These are phyloP conservation scores for Porpolomopsis calyptriformis DNA, from an alignment of 768 basidiomycete genomes.

Conservation along the genomic window DNA sequence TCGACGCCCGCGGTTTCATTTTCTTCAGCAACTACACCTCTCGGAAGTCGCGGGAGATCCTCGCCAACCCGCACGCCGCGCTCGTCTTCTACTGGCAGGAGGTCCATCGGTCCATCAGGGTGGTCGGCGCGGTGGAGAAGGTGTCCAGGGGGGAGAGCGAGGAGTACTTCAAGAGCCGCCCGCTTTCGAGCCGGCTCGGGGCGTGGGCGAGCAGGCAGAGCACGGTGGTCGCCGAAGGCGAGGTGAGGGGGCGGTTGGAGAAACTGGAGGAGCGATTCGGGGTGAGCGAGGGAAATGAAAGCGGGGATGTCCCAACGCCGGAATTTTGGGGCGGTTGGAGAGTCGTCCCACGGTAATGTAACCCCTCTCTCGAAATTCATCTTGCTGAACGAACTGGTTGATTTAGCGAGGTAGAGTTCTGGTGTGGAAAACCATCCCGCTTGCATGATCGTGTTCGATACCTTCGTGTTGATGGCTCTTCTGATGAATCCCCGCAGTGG, in stretches of 20 bases:
- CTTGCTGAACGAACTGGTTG: constrained; percentile 7
- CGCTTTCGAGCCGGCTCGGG: constrained; percentile 74
- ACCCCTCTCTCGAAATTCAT: neutral
- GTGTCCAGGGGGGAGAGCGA: constrained; percentile 61
- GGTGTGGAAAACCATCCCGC: constrained; percentile 92
- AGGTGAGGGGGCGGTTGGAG: constrained; percentile 51
- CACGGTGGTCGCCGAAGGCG: constrained; percentile 60
- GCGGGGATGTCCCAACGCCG: constrained; percentile 59
- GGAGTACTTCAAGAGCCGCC: constrained; percentile 75
- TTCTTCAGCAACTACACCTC: constrained; percentile 97
- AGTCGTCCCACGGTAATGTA: constrained; percentile 71
- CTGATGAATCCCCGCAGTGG: constrained; percentile 52
- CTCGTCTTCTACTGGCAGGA: constrained; percentile 91
- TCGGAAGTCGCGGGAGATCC: constrained; percentile 78
- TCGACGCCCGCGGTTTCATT: constrained; percentile 82
- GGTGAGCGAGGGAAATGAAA: constrained; percentile 27
- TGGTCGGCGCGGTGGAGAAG: constrained; percentile 79
- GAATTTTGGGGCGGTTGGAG: constrained; percentile 97
- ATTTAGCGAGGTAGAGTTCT: constrained; percentile 87
- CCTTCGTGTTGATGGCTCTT: constrained; percentile 38
- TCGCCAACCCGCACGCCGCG: constrained; percentile 67
- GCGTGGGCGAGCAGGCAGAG: constrained; percentile 95
- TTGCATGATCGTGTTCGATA: constrained; percentile 86
- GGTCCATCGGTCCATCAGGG: constrained; percentile 67
- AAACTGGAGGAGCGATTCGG: constrained; percentile 49